Conservation (phyloP, 2,329 filamentous ascomycete species). For the Claviceps arundinis region DNA sequence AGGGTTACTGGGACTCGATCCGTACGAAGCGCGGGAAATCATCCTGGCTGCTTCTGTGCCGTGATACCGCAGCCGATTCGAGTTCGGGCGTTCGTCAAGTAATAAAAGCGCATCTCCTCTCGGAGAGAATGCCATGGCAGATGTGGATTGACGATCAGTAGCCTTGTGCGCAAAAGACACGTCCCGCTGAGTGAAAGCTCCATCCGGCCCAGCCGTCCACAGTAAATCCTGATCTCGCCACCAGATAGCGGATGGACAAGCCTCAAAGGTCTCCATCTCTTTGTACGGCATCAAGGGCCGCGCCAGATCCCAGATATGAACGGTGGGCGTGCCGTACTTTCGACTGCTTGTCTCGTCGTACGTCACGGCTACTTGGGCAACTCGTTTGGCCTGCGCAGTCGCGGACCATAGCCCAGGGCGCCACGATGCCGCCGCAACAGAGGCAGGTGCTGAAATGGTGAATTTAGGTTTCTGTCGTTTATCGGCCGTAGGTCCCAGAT, state of each 20-base stretch:
- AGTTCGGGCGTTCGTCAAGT: conserved; percentile 41
- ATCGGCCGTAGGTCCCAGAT: conserved; percentile 45
- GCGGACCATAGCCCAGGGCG: conserved; percentile 53
- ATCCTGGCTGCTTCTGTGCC: conserved; percentile 21
- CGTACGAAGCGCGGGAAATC: conserved; percentile 28
- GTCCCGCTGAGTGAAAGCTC: conserved; percentile 51
- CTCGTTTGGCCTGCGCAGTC: conserved; percentile 43
- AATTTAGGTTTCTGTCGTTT: conserved; percentile 52
- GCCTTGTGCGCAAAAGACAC: conserved; percentile 49
- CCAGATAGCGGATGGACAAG: conserved; percentile 41
- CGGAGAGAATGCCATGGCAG: conserved; percentile 46
- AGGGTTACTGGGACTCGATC: conserved; percentile 34
- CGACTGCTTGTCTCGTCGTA: conserved; percentile 45
- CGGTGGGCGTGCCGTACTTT: conserved; percentile 41
- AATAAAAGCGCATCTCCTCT: conserved; percentile 47
- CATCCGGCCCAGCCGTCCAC: conserved; percentile 52
- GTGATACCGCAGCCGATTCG: conserved; percentile 28
- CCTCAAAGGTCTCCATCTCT: conserved; percentile 47
- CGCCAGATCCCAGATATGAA: conserved; percentile 58
- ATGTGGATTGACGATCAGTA: conserved; percentile 49
- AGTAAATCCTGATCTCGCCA: conserved; percentile 54
- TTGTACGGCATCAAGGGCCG: conserved; percentile 54
- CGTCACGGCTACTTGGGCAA: conserved; percentile 48
- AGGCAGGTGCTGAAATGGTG: conserved; percentile 46
- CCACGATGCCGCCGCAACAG: conserved; percentile 48